Percentiles rank a stretch among this genome's conserved stretches.
These are phyloP conservation scores for Lasiodiplodia gonubiensis DNA, from an alignment of 2,329 filamentous ascomycete genomes.

Conservation along the genomic window DNA sequence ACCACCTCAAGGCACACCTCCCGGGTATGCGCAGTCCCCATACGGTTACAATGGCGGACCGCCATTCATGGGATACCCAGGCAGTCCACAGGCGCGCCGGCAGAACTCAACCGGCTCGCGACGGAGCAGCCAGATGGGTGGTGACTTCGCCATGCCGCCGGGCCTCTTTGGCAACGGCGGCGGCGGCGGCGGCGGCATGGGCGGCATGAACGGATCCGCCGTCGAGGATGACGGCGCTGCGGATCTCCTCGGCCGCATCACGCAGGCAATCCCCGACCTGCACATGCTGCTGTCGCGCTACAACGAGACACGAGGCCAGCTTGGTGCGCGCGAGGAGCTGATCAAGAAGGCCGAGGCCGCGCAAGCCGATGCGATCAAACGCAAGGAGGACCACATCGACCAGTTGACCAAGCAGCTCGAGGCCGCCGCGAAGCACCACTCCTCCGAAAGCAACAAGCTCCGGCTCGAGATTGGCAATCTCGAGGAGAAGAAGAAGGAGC, in stretches of 20 bases:
- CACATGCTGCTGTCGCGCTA: conserved; percentile 51
- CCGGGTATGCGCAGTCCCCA: conserved; percentile 45
- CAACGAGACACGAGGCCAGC: conserved; percentile 57
- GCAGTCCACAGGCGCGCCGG: conserved; percentile 41
- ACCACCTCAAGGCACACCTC: conserved; percentile 44
- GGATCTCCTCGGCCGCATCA: conserved; percentile 47
- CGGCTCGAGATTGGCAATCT: conserved; percentile 58
- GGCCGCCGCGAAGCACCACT: conserved; percentile 56
- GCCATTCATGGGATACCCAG: conserved; percentile 42
- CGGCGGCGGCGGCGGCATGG: neutral
- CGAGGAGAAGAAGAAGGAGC: conserved; percentile 59
- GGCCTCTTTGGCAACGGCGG: neutral
- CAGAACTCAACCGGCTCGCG: conserved; percentile 47
- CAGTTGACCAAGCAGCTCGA: conserved; percentile 58
- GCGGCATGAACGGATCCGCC: conserved; percentile 30
- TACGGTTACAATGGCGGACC: conserved; percentile 38
- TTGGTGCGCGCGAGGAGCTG: conserved; percentile 56
- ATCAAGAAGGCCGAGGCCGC: conserved; percentile 56
- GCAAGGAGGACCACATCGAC: conserved; percentile 61
- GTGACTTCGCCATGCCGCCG: conserved; percentile 9
- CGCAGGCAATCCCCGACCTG: conserved; percentile 47
- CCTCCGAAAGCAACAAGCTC: conserved; percentile 57
- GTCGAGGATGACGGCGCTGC: conserved; percentile 45
- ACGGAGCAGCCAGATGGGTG: conserved; percentile 24
- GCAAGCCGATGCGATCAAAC: conserved; percentile 57